phyloP scores from a whole-genome alignment of 202 grass and related monocot genomes.

The Zizania palustris region DNA sequence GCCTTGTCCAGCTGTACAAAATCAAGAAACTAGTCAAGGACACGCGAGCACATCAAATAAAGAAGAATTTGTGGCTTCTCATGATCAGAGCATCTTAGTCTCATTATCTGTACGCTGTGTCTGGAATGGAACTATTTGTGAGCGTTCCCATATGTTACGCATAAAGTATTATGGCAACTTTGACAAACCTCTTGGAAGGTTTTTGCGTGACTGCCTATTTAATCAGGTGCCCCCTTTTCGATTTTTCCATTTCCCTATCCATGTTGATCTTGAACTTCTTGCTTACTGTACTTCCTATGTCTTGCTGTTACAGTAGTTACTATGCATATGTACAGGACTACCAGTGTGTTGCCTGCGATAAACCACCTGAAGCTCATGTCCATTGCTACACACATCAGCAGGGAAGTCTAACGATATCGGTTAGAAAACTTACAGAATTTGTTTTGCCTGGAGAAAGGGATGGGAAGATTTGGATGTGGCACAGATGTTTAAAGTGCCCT shows the following conservation, averaged over 20 bases:
- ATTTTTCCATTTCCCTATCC: constrained; percentile 21
- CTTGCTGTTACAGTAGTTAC: constrained; percentile 53
- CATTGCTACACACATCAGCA: constrained; percentile 94
- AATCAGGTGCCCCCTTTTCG: constrained; percentile 62
- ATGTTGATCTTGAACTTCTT: constrained; percentile 39
- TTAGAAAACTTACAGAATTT: constrained; percentile 72
- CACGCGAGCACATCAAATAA: constrained; percentile 55
- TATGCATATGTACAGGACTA: constrained; percentile 60
- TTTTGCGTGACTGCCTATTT: constrained; percentile 86
- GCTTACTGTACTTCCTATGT: constrained; percentile 22
- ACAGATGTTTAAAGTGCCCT: constrained; percentile 90
- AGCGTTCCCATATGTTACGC: constrained; percentile 83
- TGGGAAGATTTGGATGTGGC: constrained; percentile 97
- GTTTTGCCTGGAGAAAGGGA: constrained; percentile 82
- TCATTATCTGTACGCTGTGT: constrained; percentile 88
- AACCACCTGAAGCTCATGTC: constrained; percentile 94
- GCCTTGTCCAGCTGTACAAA: constrained; percentile 40
- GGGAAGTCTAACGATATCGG: constrained; percentile 95
- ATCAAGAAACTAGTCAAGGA: constrained; percentile 55
- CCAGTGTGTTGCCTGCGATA: constrained; percentile 75
- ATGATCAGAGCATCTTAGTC: constrained; percentile 93
- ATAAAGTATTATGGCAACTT: constrained; percentile 97
- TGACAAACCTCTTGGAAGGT: constrained; percentile 91
- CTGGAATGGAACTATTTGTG: constrained; percentile 95
- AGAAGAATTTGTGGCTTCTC: constrained; percentile 75